Base-by-base conservation (phyloP, 352 stramenopile species). In the Pythium phragmitis region DNA sequence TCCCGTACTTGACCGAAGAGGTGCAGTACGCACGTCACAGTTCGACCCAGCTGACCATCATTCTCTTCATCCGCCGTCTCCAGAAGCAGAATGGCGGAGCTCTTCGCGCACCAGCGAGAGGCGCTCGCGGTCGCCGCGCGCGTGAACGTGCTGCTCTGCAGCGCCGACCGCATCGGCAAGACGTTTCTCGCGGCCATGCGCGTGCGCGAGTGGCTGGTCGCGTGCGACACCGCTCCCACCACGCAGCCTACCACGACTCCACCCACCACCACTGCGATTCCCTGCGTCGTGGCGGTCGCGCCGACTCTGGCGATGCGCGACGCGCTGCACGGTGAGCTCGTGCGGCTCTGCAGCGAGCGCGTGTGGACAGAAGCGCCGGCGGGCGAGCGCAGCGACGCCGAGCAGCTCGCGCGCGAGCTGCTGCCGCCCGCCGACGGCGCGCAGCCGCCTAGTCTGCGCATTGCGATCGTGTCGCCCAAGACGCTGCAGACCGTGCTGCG, bases 111-210 rank as follows among this genome's bases (percentile, higher is more conserved):
- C 57, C 78, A 94, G 65, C 70, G 66, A 11, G 87, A 96, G 70
- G 77, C 92, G 62, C 73, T 83, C 60, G 80, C 79, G 34, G 71
- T 96, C 21, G 87, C 82, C 49, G 71, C 65, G 14, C 67, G 62
- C 33, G 81, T 78, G 56, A 93, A 86, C 53, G 77, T 85, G 46
- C 55, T 92, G 23, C 46, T 96, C 9, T 88, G 79, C 63, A 82
- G 83, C 5, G 49, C 76, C 23, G 70, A 72, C 34, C 58, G 72
- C 13, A 63, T 93, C 7, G 87, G 87, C 47, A 94, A 94, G 70
- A 93, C 81, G 11, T 88, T 89, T 63, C 52, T 89, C 17, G 73
- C 77, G 45, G 77, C 73, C 16, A 68, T 80, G 42, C 62, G 89
- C 48, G 56, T 91, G 45, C 77, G 77, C 49, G 82, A 89, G 56